These are phyloP conservation scores for Stemphylium vesicarium DNA, from an alignment of 2,329 filamentous ascomycete species.

Conservation along the genomic window DNA sequence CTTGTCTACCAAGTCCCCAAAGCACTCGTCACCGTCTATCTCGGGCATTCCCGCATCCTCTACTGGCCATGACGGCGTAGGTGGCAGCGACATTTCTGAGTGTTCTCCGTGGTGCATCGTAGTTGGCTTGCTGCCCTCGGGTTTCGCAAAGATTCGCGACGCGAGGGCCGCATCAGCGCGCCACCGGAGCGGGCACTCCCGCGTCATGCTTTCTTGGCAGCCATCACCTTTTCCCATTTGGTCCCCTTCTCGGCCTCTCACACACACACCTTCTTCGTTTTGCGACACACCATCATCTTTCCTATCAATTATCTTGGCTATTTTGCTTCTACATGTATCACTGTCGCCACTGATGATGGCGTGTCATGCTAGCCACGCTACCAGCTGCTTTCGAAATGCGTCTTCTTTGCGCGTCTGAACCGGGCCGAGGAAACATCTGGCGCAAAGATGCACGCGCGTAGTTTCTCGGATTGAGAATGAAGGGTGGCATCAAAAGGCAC, in stretches of 20 bases:
- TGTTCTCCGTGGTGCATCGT: conserved; percentile 9
- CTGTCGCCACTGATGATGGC: too few species aligned
- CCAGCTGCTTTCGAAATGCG: too few species aligned
- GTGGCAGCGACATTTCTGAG: conserved; percentile 35
- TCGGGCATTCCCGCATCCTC: conserved; percentile 58
- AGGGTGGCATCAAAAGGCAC: too few species aligned
- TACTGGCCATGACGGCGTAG: conserved; percentile 37
- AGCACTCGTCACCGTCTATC: conserved; percentile 65
- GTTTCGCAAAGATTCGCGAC: conserved; percentile 11
- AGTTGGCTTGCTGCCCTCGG: conserved; percentile 7
- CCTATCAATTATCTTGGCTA: too few species aligned
- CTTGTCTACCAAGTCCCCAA: conserved; percentile 70
- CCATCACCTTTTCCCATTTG: conserved; percentile 4
- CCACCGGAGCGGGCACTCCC: conserved; percentile 1
- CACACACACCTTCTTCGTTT: background rate
- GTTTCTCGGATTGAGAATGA: too few species aligned
- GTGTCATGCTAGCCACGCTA: too few species aligned
- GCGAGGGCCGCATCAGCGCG: conserved; percentile 11
- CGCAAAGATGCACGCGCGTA: too few species aligned
- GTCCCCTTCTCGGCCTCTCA: background rate
- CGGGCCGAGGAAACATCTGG: too few species aligned
- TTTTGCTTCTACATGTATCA: too few species aligned
- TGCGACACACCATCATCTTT: too few species aligned
- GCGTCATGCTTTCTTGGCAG: conserved; percentile 30
- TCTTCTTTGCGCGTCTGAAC: too few species aligned